phyloP scores from a whole-genome alignment of 345 rosid species.

The Boechera divaricarpa region DNA sequence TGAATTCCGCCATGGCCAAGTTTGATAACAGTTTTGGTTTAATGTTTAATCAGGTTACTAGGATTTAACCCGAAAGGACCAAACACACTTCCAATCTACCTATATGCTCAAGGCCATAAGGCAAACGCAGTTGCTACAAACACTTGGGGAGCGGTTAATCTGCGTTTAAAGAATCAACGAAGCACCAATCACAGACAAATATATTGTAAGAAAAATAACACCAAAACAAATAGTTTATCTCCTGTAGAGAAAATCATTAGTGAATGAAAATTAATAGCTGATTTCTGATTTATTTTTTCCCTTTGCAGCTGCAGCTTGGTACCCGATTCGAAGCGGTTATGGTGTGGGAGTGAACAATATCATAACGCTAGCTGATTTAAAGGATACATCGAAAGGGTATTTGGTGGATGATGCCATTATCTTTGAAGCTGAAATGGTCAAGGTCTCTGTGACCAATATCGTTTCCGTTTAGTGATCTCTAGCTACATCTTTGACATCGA shows the following conservation, averaged over 20 bases:
- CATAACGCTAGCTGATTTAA: slow-evolving; percentile 29
- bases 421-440: slow-evolving; percentile 49
- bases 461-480: slow-evolving; percentile 19
- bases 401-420: slow-evolving; percentile 45
- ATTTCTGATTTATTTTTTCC: neutral
- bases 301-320: slow-evolving; percentile 46
- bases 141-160: slow-evolving; percentile 45
- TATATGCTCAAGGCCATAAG: slow-evolving; percentile 28
- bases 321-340: slow-evolving; percentile 14
- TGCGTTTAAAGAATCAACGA: slow-evolving; percentile 42
- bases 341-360: slow-evolving; percentile 38
- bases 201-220: slow-evolving; percentile 35
- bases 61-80: slow-evolving; percentile 45
- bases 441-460: slow-evolving; percentile 39
- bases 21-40: neutral
- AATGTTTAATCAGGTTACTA: slow-evolving; percentile 37
- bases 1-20: neutral
- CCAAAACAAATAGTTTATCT: no score
- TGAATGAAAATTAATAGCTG: no score
- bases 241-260: no score
- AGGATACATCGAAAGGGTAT: slow-evolving; percentile 41
- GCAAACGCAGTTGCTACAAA: slow-evolving; percentile 24
- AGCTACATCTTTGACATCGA: neutral
- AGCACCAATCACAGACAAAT: slow-evolving; percentile 13
- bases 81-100: slow-evolving; percentile 33